A percentile compares a stretch with the other conserved stretches of the same genome.
Conservation (phyloP, 1,139 yeast genomes). For the Diutina siamensis region DNA sequence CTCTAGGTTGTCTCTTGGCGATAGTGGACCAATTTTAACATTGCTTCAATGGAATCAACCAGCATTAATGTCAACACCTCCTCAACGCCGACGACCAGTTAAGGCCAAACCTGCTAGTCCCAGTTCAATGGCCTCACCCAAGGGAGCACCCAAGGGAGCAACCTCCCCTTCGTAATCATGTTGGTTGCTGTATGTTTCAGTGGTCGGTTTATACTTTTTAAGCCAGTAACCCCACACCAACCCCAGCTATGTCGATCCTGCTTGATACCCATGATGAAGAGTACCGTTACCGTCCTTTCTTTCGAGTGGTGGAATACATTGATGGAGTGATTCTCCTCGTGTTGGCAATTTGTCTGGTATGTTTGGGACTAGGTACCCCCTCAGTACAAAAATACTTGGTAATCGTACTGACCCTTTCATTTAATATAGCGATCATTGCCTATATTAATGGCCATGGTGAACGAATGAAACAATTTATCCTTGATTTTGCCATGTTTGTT, state of each 20-base stretch:
- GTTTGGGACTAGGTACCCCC: background rate
- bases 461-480: background rate
- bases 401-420: background rate
- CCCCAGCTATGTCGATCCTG: no score
- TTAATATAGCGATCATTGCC: background rate
- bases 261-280: no score
- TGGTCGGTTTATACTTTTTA: no score
- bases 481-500: background rate
- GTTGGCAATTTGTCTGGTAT: background rate
- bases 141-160: no score
- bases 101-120: no score
- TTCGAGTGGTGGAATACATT: background rate
- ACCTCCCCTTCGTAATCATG: no score
- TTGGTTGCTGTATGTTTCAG: no score
- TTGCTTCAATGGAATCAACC: background rate
- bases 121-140: no score
- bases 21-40: background rate
- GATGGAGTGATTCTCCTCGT: background rate
- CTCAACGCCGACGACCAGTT: no score
- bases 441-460: background rate
- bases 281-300: no score
- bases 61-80: no score
- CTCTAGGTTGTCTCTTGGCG: background rate
- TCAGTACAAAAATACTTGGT: background rate
- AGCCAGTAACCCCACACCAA: no score